Base-by-base conservation (phyloP, 495 filamentous ascomycete species). In the Parachaetomium inaequale region DNA sequence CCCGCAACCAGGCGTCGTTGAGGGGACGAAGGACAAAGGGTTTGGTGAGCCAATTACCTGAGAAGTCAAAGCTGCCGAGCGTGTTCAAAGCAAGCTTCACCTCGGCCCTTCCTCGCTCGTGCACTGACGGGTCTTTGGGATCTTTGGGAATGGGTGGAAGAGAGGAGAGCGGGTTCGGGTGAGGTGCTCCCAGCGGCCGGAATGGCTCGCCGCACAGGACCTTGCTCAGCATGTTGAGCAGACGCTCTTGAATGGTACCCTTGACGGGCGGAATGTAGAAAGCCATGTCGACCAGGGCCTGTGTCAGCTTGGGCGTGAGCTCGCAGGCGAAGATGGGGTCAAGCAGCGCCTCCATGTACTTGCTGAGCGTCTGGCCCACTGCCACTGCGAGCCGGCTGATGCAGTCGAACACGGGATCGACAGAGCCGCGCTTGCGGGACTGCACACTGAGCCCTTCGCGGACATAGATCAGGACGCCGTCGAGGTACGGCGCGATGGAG, bases 281-380 rank as follows among this genome's bases (percentile, higher is more conserved):
- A 43, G 94, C 93, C 90, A 99, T 96, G 70, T 98, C 94, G 23
- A 97, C 92, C 53, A 99, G 78, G 15, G 94, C 94, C 71, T 98
- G 93, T 0, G 91, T 96, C 21, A 99, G 82, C 54, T 94, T 91
- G 64, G 91, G 88, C 58, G 90, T 96, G 42, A 99, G 80, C 47
- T 93, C 93, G 66, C 94, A 99, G 19, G 91, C 91, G 74, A 99
- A 98, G 63, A 99, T 96, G 4, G 95, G 92, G 65, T 98, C 93
- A 2, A 99, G 84, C 26, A 98, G 76, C 19, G 91, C 89, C 67
- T 97, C 92, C 89, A 99, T 96, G 69, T 97, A 96, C 70, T 96
- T 98, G 82, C 89, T 96, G 63, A 99, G 84, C 1, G 93, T 89
- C 78, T 98, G 96, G 25, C 94, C 94, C 31, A 98, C 93, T 11